Evolutionary conservation across 2,329 filamentous ascomycete species (phyloP), one percentile per base, ranked within the genome.

Genomic region (Coniochaeta sp.): DNA sequence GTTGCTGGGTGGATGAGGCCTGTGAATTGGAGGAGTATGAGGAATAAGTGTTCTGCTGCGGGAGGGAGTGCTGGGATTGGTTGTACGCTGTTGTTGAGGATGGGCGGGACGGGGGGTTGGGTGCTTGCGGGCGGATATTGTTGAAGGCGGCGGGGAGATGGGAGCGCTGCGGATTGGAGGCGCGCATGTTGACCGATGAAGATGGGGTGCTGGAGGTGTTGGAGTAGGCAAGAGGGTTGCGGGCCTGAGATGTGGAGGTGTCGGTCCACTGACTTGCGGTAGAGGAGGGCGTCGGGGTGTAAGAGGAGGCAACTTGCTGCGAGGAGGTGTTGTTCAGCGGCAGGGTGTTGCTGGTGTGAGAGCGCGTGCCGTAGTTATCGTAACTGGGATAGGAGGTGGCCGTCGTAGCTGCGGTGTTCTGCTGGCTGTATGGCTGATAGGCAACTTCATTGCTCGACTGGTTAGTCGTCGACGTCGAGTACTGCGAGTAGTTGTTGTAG

Each of bases 371-470:
- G 26, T 55, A 59, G 26, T 65, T 64, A 50, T 61, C 59, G 42
- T 64, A 63, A 6, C 55, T 55, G 4, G 61, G 32, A 26, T 63
- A 62, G 1, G 62, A 58, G 24, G 53, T 49, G 14, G 58, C 42
- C 6, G 47, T 32, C 50, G 46, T 20, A 22, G 54, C 35, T 30
- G 57, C 24, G 49, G 42, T 38, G 52, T 59, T 61, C n/a, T 48
- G n/a, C 63, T 66, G n/a, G 63, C 55, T 51, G 27, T 67, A 64
- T 9, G 69, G 64, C 46, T 73, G 59, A 45, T 64, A 64, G 1
- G 54, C 53, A 18, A 57, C 50, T 3, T 51, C 51, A 56, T 55
- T 68, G 61, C 8, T 60, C 47, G 56, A 32, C 22, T 56, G 53
- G 9, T 54, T 46, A 16, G 55, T 55, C 5, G 53, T 51, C n/a